phyloP scores from a whole-genome alignment of 2,329 filamentous ascomycete species.

The Leptodontidium sp. region DNA sequence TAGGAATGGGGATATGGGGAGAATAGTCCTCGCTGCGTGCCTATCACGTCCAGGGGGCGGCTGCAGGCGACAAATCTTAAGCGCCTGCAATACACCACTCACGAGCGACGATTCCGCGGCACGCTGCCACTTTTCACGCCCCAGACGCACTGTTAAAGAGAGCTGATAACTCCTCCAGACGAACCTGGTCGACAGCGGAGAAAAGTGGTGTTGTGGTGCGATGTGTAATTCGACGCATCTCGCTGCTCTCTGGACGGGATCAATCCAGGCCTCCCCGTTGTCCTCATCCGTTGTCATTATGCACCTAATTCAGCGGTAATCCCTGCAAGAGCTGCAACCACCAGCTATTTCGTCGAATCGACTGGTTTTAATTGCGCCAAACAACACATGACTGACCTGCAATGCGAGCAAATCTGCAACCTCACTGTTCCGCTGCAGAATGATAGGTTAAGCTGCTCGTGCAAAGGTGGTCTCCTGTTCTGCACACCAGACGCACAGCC shows the following conservation, averaged over 20 bases:
- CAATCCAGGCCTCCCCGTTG: not conserved
- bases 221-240: slow-evolving; percentile 1
- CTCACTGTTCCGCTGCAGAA: not conserved
- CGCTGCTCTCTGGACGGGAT: not conserved
- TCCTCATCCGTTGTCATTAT: slow-evolving; percentile 16
- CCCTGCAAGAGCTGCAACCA: slow-evolving; percentile 14
- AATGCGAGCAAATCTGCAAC: slow-evolving; percentile 18
- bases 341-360: slow-evolving; percentile 3
- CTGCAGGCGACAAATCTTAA: slow-evolving; percentile 17
- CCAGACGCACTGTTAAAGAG: slow-evolving; percentile 5
- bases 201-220: not conserved
- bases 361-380: slow-evolving; percentile 20
- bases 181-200: not conserved
- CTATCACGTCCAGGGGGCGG: slow-evolving; percentile 13
- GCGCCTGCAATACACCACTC: slow-evolving; percentile 14
- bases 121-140: slow-evolving; percentile 11
- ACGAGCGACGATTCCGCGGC: not conserved
- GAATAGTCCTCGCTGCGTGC: not conserved
- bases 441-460: slow-evolving; percentile 20
- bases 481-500: slow-evolving; percentile 10
- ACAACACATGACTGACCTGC: slow-evolving; percentile 16
- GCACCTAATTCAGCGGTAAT: slow-evolving; percentile 13
- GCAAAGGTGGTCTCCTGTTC: slow-evolving; percentile 2
- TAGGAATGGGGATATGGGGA: slow-evolving; percentile 15
- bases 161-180: not conserved